Conservation (phyloP, 768 basidiomycete species). For the Leccinum obscurum region DNA sequence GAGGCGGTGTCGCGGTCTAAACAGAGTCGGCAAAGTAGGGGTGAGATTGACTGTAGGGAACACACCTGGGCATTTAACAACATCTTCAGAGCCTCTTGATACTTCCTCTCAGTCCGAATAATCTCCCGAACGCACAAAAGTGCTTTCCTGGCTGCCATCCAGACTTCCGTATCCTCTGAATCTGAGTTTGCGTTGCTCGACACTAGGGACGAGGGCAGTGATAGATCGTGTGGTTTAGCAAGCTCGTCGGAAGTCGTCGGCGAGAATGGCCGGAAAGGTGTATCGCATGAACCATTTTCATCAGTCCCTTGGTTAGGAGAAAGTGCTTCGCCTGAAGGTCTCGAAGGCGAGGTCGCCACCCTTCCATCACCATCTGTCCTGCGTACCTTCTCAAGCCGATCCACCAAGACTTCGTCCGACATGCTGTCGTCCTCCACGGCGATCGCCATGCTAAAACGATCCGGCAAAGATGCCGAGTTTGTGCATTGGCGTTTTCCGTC, state of each 20-base stretch:
- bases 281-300: background rate
- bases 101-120: constrained; percentile 46
- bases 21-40: constrained; percentile 10
- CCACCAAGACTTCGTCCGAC: constrained; percentile 50
- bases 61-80: constrained; percentile 39
- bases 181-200: constrained; percentile 10
- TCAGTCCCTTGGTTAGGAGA: background rate
- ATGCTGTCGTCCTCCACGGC: constrained; percentile 51
- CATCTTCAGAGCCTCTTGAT: constrained; percentile 39
- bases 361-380: constrained; percentile 14
- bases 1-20: constrained; percentile 43
- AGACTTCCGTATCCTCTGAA: constrained; percentile 29
- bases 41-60: background rate
- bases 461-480: constrained; percentile 2
- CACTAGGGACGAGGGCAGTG: background rate
- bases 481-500: background rate
- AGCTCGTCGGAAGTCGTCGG: background rate
- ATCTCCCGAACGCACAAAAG: constrained; percentile 50
- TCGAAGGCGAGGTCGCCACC: background rate
- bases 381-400: constrained; percentile 47
- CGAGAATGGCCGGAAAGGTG: background rate
- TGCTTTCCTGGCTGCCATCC: constrained; percentile 41
- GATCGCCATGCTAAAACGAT: constrained; percentile 37
- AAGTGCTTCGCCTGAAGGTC: background rate
- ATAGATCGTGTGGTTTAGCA: background rate